Evolutionary conservation across 2,329 filamentous ascomycete genomes (phyloP).

Genomic region (Neofusicoccum sp.): DNA sequence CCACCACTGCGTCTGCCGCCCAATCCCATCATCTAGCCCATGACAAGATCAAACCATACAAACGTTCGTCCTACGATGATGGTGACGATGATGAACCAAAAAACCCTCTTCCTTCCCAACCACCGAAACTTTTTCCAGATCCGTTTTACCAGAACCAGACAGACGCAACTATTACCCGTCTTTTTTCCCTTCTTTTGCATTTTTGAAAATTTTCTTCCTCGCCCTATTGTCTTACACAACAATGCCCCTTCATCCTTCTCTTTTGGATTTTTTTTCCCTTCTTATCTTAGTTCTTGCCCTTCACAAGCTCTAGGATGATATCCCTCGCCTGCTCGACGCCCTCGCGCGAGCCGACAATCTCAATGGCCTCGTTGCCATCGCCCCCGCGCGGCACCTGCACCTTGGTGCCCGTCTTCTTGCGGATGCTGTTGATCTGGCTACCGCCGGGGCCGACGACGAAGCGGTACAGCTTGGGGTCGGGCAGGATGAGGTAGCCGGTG

Average conservation of each 20-base stretch:
- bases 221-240: too few relatives aligned
- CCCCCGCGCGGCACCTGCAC: slow-evolving; percentile 91
- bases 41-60: too few relatives aligned
- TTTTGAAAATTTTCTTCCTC: background rate
- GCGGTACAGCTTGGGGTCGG: slow-evolving; percentile 86
- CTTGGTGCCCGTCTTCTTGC: slow-evolving; percentile 88
- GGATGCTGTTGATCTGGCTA: slow-evolving; percentile 88
- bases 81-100: too few relatives aligned
- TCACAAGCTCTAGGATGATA: slow-evolving; percentile 82
- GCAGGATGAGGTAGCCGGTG: slow-evolving; percentile 85
- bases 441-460: slow-evolving; percentile 88
- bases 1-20: too few relatives aligned
- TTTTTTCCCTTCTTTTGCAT: background rate
- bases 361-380: slow-evolving; percentile 76
- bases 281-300: slow-evolving; percentile 28
- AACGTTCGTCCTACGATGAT: too few relatives aligned
- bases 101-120: background rate
- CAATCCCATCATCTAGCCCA: too few relatives aligned
- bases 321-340: slow-evolving; percentile 87
- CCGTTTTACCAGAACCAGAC: background rate
- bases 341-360: slow-evolving; percentile 77
- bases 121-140: background rate
- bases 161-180: background rate
- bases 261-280: too few relatives aligned
- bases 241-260: background rate